phyloP scores from a whole-genome alignment of 2,329 filamentous ascomycete species.

The Diaporthe vaccinii region DNA sequence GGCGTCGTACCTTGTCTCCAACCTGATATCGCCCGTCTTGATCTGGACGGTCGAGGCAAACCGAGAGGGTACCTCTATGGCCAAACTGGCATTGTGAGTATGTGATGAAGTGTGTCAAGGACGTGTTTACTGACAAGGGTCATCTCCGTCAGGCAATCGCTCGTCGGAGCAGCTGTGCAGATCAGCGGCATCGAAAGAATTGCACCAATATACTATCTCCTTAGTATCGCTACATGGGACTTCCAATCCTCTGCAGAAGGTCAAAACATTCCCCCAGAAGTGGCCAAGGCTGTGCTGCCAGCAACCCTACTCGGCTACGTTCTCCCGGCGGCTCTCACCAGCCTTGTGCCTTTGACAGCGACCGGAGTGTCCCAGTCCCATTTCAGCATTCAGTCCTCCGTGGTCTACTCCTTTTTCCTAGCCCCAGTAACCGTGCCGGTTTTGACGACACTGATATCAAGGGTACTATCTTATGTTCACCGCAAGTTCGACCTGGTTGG shows the following conservation, averaged over 20 bases:
- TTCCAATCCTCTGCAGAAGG: background rate
- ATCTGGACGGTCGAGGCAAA: slow-evolving; percentile 37
- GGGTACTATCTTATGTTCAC: background rate
- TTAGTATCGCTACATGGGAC: background rate
- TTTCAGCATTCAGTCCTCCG: slow-evolving; percentile 28
- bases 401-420: slow-evolving; percentile 17
- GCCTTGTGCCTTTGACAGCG: slow-evolving; percentile 31
- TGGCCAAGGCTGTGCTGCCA: slow-evolving; percentile 28
- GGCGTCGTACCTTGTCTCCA: slow-evolving; percentile 12
- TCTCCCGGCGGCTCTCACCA: slow-evolving; percentile 29
- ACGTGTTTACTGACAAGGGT: background rate
- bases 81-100: slow-evolving; percentile 28
- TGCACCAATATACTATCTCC: slow-evolving; percentile 37
- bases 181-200: slow-evolving; percentile 31
- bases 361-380: slow-evolving; percentile 35
- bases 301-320: slow-evolving; percentile 32
- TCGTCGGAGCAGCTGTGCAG: slow-evolving; percentile 11
- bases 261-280: background rate
- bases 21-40: slow-evolving; percentile 36
- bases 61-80: background rate
- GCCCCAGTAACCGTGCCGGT: slow-evolving; percentile 27
- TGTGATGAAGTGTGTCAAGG: background rate
- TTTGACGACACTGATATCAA: slow-evolving; percentile 22
- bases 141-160: background rate
- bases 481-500: background rate